Evolutionary conservation across 2,329 filamentous ascomycete genomes (phyloP), one percentile per base, ranked within the genome.

Genomic region (Fonsecaea monophora): DNA sequence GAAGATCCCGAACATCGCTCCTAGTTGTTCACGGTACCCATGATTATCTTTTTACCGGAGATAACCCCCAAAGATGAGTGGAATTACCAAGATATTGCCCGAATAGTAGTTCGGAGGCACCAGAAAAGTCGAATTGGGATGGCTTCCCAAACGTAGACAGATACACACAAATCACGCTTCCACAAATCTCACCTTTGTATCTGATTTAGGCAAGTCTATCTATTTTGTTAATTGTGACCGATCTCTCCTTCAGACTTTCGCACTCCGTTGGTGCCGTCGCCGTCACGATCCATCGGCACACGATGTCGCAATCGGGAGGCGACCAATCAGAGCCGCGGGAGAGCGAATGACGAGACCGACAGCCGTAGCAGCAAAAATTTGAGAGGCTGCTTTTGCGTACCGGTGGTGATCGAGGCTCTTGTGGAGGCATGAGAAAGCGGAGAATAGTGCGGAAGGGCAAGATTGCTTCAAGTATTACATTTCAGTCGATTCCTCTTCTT

Each of bases 281-380:
- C 45, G 59, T 61, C 59, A 61, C 59, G 59, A 61, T 53, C 59
- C 40, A 34, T 61, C 18, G 45, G 59, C 48, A 53, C 59, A 35
- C 66, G 66, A 68, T 70, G 66, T 64, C 68, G 68, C 66, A 64
- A 70, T 70, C 68, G 68, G 32, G 32, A 42, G 40, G 8, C 60
- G 58, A 45, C 68, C 68, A 70, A 70, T 70, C 60, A 70, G 35
- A 40, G 55, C 5, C 13, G 40, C 25, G n/a, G 40, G 37, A 57
- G 61, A 67, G 42, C 57, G 62, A 66, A 70, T 68, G 63, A 68
- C 66, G 66, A 67, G 66, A 60, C 65, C 60, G 62, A 60, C 59
- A 60, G 62, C 62, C 66, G 66, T 34, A 53, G 59, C 66, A 50
- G 60, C 50, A 62, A 67, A 67, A 66, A 67, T 65, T 68, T 65